Percentiles rank a stretch among this genome's conserved stretches.
These are phyloP conservation scores for Hapsidospora chrysogenum DNA, from an alignment of 495 filamentous ascomycete genomes.

Conservation along the genomic window DNA sequence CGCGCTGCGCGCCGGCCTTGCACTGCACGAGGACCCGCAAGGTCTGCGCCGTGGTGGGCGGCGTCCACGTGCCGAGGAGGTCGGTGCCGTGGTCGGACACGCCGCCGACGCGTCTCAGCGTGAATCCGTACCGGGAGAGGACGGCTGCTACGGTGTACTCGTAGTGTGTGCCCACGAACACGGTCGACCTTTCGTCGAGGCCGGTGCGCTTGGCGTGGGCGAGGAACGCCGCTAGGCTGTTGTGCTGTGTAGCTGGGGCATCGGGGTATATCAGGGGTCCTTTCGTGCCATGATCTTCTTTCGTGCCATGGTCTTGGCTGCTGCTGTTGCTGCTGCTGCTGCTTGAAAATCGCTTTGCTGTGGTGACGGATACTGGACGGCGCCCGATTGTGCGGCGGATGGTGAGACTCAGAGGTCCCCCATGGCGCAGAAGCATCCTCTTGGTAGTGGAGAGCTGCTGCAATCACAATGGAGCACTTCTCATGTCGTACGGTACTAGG, in stretches of 20 bases:
- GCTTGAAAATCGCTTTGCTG: too few species aligned
- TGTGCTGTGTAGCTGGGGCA: conserved; percentile 35
- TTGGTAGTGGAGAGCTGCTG: too few species aligned
- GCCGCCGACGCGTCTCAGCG: conserved; percentile 56
- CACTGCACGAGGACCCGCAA: conserved; percentile 65
- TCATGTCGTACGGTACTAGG: too few species aligned
- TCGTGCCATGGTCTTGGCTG: too few species aligned
- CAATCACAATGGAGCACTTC: too few species aligned
- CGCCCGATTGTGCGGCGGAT: too few species aligned
- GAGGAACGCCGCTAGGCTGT: conserved; percentile 54
- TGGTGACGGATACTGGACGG: too few species aligned
- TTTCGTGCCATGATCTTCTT: conserved; percentile 9
- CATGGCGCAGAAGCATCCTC: too few species aligned
- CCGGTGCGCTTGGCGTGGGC: conserved; percentile 44
- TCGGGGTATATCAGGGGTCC: conserved; percentile 21
- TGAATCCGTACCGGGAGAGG: conserved; percentile 46
- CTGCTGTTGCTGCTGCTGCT: too few species aligned
- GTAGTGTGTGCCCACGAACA: conserved; percentile 48
- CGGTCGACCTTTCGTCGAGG: conserved; percentile 30
- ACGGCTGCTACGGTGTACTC: conserved; percentile 56
- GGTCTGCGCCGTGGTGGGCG: conserved; percentile 30
- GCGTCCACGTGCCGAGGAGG: conserved; percentile 62
- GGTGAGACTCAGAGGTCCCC: too few species aligned
- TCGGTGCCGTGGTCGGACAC: conserved; percentile 68
- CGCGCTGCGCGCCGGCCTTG: conserved; percentile 43